Evolutionary conservation across 164 flowering plant species (phyloP).

Genomic region (Annona squamosa): DNA sequence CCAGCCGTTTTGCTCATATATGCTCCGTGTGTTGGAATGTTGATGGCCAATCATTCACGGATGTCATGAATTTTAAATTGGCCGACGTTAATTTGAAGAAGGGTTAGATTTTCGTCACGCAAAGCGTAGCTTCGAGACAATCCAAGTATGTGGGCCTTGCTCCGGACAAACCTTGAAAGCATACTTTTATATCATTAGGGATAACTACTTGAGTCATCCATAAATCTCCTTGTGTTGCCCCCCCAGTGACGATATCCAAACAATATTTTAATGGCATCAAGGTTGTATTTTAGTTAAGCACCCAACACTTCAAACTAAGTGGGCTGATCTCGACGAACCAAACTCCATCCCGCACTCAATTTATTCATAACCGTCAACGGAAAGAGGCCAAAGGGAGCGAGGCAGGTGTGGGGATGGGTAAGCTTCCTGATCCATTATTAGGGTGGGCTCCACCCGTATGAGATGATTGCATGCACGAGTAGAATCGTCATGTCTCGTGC

Average conservation of each 20-base stretch:
- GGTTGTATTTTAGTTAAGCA: neutral
- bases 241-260: neutral
- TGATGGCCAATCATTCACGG: too few species aligned
- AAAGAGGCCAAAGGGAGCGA: too few species aligned
- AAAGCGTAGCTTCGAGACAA: neutral
- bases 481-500: too few species aligned
- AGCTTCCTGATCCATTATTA: too few species aligned
- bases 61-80: too few species aligned
- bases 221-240: neutral
- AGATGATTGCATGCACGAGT: neutral
- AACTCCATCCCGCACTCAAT: neutral
- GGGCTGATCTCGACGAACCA: neutral
- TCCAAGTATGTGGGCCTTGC: too few species aligned
- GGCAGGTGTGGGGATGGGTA: neutral
- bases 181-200: too few species aligned
- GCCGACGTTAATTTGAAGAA: neutral
- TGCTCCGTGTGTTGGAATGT: too few species aligned
- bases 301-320: neutral
- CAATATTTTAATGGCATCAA: neutral
- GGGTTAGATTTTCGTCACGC: neutral
- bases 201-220: too few species aligned
- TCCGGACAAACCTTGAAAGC: too few species aligned
- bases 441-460: neutral
- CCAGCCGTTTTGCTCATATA: too few species aligned
- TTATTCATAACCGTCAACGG: neutral